These are phyloP conservation scores for Bonia amplexicaulis DNA, from an alignment of 176 grass and related monocot genomes.

Conservation along the genomic window DNA sequence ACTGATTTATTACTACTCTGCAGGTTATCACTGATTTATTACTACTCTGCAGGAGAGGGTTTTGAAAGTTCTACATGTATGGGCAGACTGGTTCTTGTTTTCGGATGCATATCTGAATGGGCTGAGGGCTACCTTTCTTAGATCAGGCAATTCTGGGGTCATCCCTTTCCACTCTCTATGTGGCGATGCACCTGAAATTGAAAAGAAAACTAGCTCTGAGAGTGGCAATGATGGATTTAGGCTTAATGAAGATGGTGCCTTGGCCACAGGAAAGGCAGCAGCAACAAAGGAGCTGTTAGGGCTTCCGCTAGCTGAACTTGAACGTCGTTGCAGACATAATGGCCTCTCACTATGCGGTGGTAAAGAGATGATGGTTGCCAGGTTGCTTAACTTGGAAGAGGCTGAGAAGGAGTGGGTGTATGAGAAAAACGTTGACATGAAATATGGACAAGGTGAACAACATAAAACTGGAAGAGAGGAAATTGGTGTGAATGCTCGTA, in stretches of 20 bases:
- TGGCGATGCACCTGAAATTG: slow-evolving; percentile 88
- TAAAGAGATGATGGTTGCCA: slow-evolving; percentile 96
- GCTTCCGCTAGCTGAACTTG: slow-evolving; percentile 87
- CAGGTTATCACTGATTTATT: slow-evolving; percentile 55
- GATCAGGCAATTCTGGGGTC: slow-evolving; percentile 79
- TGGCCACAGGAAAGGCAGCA: slow-evolving; percentile 79
- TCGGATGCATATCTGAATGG: slow-evolving; percentile 98
- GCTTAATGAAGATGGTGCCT: slow-evolving; percentile 82
- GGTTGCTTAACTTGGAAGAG: slow-evolving; percentile 90
- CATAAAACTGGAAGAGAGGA: slow-evolving; percentile 44
- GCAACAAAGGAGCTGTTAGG: slow-evolving; percentile 74
- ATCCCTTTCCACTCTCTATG: slow-evolving; percentile 70
- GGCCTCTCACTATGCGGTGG: slow-evolving; percentile 83
- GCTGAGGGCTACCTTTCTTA: slow-evolving; percentile 81
- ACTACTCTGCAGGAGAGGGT: slow-evolving; percentile 72
- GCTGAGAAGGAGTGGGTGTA: slow-evolving; percentile 67
- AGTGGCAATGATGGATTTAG: slow-evolving; percentile 58
- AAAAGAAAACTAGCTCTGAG: slow-evolving; percentile 67
- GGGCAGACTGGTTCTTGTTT: slow-evolving; percentile 99
- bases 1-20: neutral
- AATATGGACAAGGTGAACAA: slow-evolving; percentile 47
- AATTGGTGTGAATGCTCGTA: slow-evolving; percentile 21
- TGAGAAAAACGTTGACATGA: slow-evolving; percentile 55
- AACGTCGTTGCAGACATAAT: slow-evolving; percentile 90
- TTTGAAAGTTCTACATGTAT: slow-evolving; percentile 96